Base-by-base conservation (phyloP, 768 basidiomycete species). In the Aureoboletus auriporus region DNA sequence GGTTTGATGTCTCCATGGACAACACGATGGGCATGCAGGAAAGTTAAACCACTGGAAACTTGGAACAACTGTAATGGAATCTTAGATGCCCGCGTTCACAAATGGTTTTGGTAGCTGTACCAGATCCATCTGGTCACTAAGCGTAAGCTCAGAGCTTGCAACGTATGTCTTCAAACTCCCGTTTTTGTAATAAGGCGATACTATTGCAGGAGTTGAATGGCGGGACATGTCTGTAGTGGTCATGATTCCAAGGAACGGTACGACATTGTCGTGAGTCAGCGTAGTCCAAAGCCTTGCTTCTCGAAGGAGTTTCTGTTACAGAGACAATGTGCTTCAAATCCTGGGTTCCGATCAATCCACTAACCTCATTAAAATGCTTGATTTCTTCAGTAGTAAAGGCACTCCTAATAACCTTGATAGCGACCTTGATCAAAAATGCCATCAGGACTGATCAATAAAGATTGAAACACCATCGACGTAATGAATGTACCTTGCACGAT, bases 1-100 rank as follows among this genome's bases (percentile, higher is more conserved):
- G 69, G 69, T 58, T 71, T 72, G 27, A 72, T 55, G 37, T 73
- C 71, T 12, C 68, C 72, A 27, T 72, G 71, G 16, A 70, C 48
- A 5, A 72, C 47, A 6, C 8, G 49, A 28, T 27, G 36, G 11
- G 10, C 27, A 43, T 68, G 66, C 33, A 66, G 39, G 37, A 60
- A 68, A 23, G 45, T 49, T 8, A 66, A 23, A 26, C 62, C 62
- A 38, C 37, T 51, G 5, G 63, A 39, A 40, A 60, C 8, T 17
- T 65, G 52, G 43, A 47, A 60, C 13, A 56, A 12, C 66, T 66
- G 30, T 14, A 39, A 44, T 4, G 17, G 5, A 33, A 27, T 9
- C 8, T 47, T 36, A 23, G 33, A 40, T 40, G 8, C 6, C 31
- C 13, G 14, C 17, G 12, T 8, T 30, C 20, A 31, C 37, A 31